Base-by-base conservation (phyloP, 331 rosid species). In the Quercus tomentella region DNA sequence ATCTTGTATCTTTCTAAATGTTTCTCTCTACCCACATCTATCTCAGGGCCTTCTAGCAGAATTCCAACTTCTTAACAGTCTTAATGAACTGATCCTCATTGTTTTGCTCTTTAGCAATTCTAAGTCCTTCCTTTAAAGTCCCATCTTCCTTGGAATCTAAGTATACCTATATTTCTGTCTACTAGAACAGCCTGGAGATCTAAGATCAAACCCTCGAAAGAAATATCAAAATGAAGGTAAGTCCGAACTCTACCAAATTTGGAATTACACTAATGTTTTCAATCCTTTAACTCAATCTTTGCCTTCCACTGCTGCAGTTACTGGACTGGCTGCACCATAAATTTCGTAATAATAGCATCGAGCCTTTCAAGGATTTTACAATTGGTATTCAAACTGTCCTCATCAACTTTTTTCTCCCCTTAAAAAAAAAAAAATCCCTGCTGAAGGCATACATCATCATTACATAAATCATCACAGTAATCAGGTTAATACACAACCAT, bases 241-340 rank as follows among this genome's bases (percentile, higher is more conserved):
- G 88, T 84, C 77, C 77, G 79, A 41, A 79, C 81, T 81, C 73
- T 70, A 52, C 72, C 60, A 77, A 84, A 62, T 52, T 82, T 67
- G 17, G 26, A 54, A 79, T 72, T 52, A n/a, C 72, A 69, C 26
- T 30, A 65, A 52, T 67, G 76, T 75, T 78, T 88, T 62, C 81
- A 49, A 43, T 77, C 78, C 67, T 79, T 81, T 35, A 31, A 63
- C 88, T 79, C 82, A 56, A 82, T 71, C 66, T 75, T 78, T 72
- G 75, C 74, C 71, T 80, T 77, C 76, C 56, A 74, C 88, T 83
- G 57, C 78, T 90, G 97, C 98, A 93, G 99, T 77, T 95, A 56
- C 77, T 93, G 69, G 94, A 88, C 30, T 95, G 98, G 99, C 87
- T 89, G 89, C 96, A 89, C 86, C 88, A 88, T 73, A 93, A 87